A percentile compares a stretch with the other conserved stretches of the same genome.
phyloP scores from a whole-genome alignment of 2,329 filamentous ascomycete genomes.

The Penicillium sp. region DNA sequence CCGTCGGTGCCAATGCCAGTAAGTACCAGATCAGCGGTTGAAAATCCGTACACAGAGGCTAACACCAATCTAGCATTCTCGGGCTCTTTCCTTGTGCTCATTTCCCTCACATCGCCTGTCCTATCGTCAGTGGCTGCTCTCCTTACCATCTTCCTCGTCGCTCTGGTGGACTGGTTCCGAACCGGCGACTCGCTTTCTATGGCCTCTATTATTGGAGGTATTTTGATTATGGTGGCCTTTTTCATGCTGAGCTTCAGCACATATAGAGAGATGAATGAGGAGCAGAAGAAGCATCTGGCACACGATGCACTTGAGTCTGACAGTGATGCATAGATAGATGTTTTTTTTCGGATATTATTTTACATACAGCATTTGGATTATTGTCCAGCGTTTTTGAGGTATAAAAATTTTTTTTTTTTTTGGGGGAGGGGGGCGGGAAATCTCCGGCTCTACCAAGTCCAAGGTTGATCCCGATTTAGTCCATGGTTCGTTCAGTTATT shows the following conservation, averaged over 20 bases:
- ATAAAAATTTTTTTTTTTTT: background rate
- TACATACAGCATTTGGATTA: constrained; percentile 3
- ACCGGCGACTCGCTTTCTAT: constrained; percentile 72
- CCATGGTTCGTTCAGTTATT: no score
- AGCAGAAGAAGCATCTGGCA: constrained; percentile 59
- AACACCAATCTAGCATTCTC: constrained; percentile 62
- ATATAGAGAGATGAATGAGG: constrained; percentile 88
- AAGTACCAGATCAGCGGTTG: constrained; percentile 31
- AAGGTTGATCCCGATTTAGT: no score
- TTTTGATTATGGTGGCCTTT: constrained; percentile 86
- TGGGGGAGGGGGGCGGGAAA: no score
- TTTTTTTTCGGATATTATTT: background rate
- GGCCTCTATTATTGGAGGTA: constrained; percentile 76
- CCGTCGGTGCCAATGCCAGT: constrained; percentile 81
- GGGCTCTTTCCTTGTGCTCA: constrained; percentile 87
- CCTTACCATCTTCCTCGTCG: constrained; percentile 94
- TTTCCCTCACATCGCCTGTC: constrained; percentile 88
- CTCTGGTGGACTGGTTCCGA: constrained; percentile 82
- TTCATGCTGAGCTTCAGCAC: constrained; percentile 85
- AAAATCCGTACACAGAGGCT: background rate
- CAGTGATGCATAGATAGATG: constrained; percentile 37
- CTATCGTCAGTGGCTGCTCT: constrained; percentile 88
- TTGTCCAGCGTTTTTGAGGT: constrained; percentile 1
- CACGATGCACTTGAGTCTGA: constrained; percentile 45
- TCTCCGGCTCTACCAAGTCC: no score